These are phyloP conservation scores for Lactarius hatsudake DNA, from an alignment of 768 basidiomycete genomes.

Conservation along the genomic window DNA sequence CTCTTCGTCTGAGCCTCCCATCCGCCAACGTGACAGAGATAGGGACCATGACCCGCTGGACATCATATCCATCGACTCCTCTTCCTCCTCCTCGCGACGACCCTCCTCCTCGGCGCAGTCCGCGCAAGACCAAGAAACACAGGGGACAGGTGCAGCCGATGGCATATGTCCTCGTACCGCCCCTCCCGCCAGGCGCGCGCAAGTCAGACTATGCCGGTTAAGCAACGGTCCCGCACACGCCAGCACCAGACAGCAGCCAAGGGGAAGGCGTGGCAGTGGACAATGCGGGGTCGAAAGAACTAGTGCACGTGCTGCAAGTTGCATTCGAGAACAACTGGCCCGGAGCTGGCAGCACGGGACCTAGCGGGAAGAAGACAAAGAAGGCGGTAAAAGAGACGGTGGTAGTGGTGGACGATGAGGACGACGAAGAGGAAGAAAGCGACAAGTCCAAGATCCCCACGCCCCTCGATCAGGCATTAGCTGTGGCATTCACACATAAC, in stretches of 20 bases:
- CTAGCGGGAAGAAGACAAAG: not conserved
- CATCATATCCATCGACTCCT: conserved; percentile 1
- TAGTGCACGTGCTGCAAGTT: not conserved
- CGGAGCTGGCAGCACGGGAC: not conserved
- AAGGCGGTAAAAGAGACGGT: not conserved
- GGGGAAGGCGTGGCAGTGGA: not conserved
- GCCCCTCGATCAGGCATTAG: conserved; percentile 2
- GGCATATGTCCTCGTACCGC: not conserved
- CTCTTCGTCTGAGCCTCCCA: not conserved
- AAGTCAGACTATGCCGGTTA: not conserved
- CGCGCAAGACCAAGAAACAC: not conserved
- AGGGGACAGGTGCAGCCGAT: not conserved
- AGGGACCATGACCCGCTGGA: not conserved
- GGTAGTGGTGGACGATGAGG: not conserved
- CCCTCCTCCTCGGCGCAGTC: not conserved
- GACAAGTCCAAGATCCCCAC: not conserved
- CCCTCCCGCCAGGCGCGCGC: not conserved
- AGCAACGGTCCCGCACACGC: not conserved
- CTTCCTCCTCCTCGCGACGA: not conserved
- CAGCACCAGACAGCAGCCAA: not conserved
- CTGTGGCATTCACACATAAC: conserved; percentile 13
- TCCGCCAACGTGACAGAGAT: not conserved
- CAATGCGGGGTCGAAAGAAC: not conserved
- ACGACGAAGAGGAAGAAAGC: not conserved
- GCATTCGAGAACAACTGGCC: conserved; percentile 17